These are phyloP conservation scores for Apiospora rasikravindrae DNA, from an alignment of 2,329 filamentous ascomycete genomes.

Conservation along the genomic window DNA sequence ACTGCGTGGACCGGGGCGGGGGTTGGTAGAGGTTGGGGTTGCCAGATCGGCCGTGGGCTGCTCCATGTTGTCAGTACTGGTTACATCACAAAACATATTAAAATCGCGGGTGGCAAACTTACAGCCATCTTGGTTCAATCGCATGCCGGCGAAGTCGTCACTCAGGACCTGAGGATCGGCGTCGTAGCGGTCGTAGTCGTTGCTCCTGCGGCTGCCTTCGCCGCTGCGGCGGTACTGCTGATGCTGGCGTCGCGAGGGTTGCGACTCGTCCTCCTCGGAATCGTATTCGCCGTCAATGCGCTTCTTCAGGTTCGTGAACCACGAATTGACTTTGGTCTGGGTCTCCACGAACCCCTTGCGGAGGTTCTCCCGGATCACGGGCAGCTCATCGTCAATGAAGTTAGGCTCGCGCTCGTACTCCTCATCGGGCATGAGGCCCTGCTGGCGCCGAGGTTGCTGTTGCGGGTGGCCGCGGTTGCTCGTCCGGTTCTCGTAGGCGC, in stretches of 20 bases:
- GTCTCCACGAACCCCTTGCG: slow-evolving; percentile 95
- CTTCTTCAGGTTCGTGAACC: slow-evolving; percentile 92
- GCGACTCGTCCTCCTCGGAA: slow-evolving; percentile 65
- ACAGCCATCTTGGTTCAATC: slow-evolving; percentile 67
- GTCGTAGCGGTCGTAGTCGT: slow-evolving; percentile 91
- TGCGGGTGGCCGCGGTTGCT: slow-evolving; percentile 44
- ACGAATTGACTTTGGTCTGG: slow-evolving; percentile 88
- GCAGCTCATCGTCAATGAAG: slow-evolving; percentile 96
- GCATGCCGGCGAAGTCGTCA: slow-evolving; percentile 83
- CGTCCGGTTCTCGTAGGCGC: slow-evolving; percentile 62
- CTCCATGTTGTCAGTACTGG: slow-evolving; percentile 42
- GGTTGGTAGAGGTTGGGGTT: slow-evolving; percentile 79
- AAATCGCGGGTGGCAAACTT: slow-evolving; percentile 39
- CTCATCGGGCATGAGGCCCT: slow-evolving; percentile 61
- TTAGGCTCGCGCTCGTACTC: slow-evolving; percentile 76
- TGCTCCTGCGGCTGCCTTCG: slow-evolving; percentile 72
- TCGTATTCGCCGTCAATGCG: slow-evolving; percentile 88
- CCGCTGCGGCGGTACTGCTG: slow-evolving; percentile 54
- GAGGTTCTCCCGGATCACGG: slow-evolving; percentile 89
- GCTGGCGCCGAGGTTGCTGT: slow-evolving; percentile 47
- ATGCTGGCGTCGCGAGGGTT: slow-evolving; percentile 36
- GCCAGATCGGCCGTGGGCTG: slow-evolving; percentile 56
- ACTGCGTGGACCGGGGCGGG: slow-evolving; percentile 58
- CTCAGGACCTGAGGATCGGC: slow-evolving; percentile 89
- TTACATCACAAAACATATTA: slow-evolving; percentile 41